These are phyloP conservation scores for Exophiala sp. DNA, from an alignment of 2,329 filamentous ascomycete genomes.

Conservation along the genomic window DNA sequence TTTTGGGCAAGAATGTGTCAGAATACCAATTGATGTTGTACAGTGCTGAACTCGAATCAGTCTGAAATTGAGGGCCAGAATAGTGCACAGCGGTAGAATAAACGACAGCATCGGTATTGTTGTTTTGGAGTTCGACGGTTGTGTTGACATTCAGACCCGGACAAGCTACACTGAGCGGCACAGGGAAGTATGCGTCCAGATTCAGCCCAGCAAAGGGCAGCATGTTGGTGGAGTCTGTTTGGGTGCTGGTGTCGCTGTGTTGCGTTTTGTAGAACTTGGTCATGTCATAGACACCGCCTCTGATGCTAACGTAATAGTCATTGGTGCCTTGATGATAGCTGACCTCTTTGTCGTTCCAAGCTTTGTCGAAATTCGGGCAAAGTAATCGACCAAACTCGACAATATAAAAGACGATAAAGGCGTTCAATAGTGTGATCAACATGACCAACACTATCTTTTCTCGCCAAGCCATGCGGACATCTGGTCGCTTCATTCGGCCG, in stretches of 20 bases:
- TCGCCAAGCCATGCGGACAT: slow-evolving; percentile 95
- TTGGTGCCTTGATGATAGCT: slow-evolving; percentile 64
- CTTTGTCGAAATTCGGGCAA: slow-evolving; percentile 89
- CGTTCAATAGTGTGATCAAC: slow-evolving; percentile 80
- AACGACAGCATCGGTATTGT: slow-evolving; percentile 62
- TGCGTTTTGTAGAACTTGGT: slow-evolving; percentile 80
- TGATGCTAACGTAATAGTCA: slow-evolving; percentile 84
- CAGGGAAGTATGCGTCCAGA: slow-evolving; percentile 79
- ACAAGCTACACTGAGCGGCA: slow-evolving; percentile 73
- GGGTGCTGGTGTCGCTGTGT: slow-evolving; percentile 70
- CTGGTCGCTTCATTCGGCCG: slow-evolving; percentile 93
- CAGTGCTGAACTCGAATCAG: slow-evolving; percentile 57
- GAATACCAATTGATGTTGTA: slow-evolving; percentile 72
- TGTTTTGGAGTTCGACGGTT: slow-evolving; percentile 49
- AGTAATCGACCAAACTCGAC: slow-evolving; percentile 77
- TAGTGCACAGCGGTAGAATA: slow-evolving; percentile 61
- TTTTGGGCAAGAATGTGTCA: slow-evolving; percentile 68
- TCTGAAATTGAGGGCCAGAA: slow-evolving; percentile 60
- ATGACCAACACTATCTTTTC: slow-evolving; percentile 85
- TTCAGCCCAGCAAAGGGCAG: slow-evolving; percentile 71
- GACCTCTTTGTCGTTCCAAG: slow-evolving; percentile 72
- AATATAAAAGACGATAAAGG: slow-evolving; percentile 83
- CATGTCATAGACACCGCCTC: slow-evolving; percentile 88
- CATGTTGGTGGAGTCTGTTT: slow-evolving; percentile 65
- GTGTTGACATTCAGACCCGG: slow-evolving; percentile 64